These are phyloP conservation scores for Backusella psychrophila DNA, from an alignment of 192 early-diverging fungal genomes.

Conservation along the genomic window DNA sequence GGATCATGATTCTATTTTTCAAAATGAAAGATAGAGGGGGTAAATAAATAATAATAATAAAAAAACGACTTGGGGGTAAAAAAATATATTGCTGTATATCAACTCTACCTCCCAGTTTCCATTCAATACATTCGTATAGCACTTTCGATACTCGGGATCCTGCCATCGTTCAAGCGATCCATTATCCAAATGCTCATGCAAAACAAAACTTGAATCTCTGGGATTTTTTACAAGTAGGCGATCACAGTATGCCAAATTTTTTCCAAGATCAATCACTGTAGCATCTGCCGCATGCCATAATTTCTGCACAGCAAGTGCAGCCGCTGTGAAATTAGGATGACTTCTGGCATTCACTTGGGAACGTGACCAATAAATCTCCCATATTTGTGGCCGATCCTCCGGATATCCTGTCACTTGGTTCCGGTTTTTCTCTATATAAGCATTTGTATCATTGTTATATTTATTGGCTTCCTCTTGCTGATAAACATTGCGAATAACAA, in stretches of 20 bases:
- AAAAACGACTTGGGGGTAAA: too few species aligned
- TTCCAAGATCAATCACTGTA: constrained; percentile 24
- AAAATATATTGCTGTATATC: neutral
- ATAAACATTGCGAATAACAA: constrained; percentile 26
- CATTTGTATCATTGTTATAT: constrained; percentile 21
- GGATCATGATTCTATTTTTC: constrained; percentile 22
- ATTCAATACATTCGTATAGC: constrained; percentile 25
- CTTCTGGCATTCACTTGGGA: constrained; percentile 19
- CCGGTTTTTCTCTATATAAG: constrained; percentile 16
- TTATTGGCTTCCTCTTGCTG: constrained; percentile 7
- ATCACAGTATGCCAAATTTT: constrained; percentile 28
- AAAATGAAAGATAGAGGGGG: neutral
- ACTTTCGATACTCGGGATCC: constrained; percentile 27
- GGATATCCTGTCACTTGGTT: neutral
- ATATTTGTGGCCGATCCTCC: constrained; percentile 17
- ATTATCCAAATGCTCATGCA: constrained; percentile 25
- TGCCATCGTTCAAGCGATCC: constrained; percentile 33
- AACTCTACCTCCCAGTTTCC: constrained; percentile 25
- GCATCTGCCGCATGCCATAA: constrained; percentile 16
- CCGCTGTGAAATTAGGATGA: constrained; percentile 19
- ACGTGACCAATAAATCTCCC: constrained; percentile 34
- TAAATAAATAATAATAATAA: too few species aligned
- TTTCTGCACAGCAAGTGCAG: constrained; percentile 17
- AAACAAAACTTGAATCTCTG: constrained; percentile 20
- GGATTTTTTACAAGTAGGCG: constrained; percentile 20